phyloP scores from a whole-genome alignment of 371 early-diverging fungal species.

The Batrachochytrium dendrobatidis region DNA sequence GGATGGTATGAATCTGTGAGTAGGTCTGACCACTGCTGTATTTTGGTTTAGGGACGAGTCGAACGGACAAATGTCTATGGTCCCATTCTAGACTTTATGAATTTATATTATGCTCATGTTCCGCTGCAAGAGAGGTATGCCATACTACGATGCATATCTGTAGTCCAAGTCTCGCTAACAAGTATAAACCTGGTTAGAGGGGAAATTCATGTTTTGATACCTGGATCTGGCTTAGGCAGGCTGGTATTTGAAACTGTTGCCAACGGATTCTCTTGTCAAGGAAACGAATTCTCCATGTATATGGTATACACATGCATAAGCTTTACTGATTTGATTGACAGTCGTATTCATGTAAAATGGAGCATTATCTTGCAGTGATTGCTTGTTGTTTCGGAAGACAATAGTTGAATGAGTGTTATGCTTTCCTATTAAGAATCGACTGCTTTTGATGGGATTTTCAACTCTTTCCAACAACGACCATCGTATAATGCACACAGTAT shows the following conservation, averaged over 20 bases:
- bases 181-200: slow-evolving; percentile 33
- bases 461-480: too few species aligned
- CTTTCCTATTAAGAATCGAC: background rate
- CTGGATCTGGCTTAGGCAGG: slow-evolving; percentile 87
- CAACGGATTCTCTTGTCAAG: slow-evolving; percentile 32
- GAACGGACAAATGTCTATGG: slow-evolving; percentile 76
- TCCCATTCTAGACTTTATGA: slow-evolving; percentile 69
- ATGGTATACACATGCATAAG: slow-evolving; percentile 28
- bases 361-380: too few species aligned
- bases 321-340: background rate
- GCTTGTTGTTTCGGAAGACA: too few species aligned
- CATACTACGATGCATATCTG: slow-evolving; percentile 1
- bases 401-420: too few species aligned
- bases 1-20: background rate
- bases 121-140: slow-evolving; percentile 15
- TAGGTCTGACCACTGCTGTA: background rate
- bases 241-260: slow-evolving; percentile 79
- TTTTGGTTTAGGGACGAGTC: slow-evolving; percentile 43
- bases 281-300: slow-evolving; percentile 43
- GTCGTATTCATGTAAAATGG: too few species aligned
- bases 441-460: slow-evolving; percentile 78
- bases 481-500: too few species aligned
- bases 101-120: slow-evolving; percentile 36
- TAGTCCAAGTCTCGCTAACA: background rate
- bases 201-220: slow-evolving; percentile 61